These are phyloP conservation scores for Pseudozyma sp. DNA, from an alignment of 1,284 basidiomycete genomes.

Conservation along the genomic window DNA sequence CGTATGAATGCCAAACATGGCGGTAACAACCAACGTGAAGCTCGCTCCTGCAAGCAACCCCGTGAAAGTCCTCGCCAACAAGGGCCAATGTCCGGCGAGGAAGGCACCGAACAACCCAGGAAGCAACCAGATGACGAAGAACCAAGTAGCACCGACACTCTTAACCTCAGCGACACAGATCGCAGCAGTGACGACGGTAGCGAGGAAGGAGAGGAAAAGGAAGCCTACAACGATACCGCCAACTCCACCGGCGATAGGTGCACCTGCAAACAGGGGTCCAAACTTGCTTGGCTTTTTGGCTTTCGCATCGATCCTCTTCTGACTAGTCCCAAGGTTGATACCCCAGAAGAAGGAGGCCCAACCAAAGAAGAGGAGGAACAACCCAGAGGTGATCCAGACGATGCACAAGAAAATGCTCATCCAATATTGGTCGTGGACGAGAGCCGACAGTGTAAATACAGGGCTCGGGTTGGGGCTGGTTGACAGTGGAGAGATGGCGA, in stretches of 20 bases:
- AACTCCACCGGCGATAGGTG: constrained; percentile 53
- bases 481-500: not conserved
- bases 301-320: constrained; percentile 24
- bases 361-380: constrained; percentile 59
- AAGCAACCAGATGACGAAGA: constrained; percentile 55
- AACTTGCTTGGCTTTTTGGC: constrained; percentile 9
- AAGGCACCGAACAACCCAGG: constrained; percentile 53
- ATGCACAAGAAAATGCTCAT: constrained; percentile 53
- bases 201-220: constrained; percentile 55
- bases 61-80: constrained; percentile 34
- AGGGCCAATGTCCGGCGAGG: constrained; percentile 47
- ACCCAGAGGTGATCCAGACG: constrained; percentile 51
- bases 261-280: constrained; percentile 13
- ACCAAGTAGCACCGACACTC: constrained; percentile 31
- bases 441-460: constrained; percentile 34
- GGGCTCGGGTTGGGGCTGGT: not conserved
- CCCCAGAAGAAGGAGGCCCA: constrained; percentile 62
- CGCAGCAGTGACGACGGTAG: constrained; percentile 41
- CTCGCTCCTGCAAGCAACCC: constrained; percentile 50
- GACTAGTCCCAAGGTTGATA: constrained; percentile 15
- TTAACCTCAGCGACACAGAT: constrained; percentile 32
- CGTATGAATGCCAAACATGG: constrained; percentile 61
- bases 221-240: constrained; percentile 55
- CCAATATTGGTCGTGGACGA: constrained; percentile 37
- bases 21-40: constrained; percentile 54